phyloP scores from a whole-genome alignment of 2,329 filamentous ascomycete species.

The Ascochyta koolunga region DNA sequence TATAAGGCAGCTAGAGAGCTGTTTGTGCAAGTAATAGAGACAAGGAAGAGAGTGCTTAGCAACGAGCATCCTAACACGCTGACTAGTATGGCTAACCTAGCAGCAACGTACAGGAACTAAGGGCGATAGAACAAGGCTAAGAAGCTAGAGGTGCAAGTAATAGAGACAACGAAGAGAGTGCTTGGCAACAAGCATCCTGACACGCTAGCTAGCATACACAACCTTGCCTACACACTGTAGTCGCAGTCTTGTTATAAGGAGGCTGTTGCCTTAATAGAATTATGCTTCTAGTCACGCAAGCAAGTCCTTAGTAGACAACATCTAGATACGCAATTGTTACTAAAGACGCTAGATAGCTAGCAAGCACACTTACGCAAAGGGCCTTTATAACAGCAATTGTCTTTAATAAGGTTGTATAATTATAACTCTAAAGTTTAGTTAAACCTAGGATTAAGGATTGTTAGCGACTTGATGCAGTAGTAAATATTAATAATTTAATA shows the following conservation, averaged over 20 bases:
- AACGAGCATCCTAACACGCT: background rate
- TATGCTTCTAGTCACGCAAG: constrained; percentile 1
- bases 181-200: constrained; percentile 19
- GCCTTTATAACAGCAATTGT: background rate
- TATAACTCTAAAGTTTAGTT: background rate
- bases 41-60: constrained; percentile 8
- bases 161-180: background rate
- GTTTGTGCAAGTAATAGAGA: too few species aligned
- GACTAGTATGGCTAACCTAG: background rate
- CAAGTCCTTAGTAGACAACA: constrained; percentile 9
- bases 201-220: constrained; percentile 20
- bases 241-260: background rate
- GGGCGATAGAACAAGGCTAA: background rate
- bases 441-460: too few species aligned
- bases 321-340: background rate
- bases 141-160: too few species aligned
- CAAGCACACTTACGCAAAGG: background rate
- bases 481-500: too few species aligned
- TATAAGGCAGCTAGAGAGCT: too few species aligned
- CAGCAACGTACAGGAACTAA: background rate
- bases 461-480: too few species aligned
- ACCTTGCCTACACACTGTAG: constrained; percentile 14
- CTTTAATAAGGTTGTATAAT: background rate
- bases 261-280: constrained; percentile 10
- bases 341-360: constrained; percentile 2